Base-by-base conservation (phyloP, 2,329 filamentous ascomycete genomes). In the Colletotrichum cordylinicola region DNA sequence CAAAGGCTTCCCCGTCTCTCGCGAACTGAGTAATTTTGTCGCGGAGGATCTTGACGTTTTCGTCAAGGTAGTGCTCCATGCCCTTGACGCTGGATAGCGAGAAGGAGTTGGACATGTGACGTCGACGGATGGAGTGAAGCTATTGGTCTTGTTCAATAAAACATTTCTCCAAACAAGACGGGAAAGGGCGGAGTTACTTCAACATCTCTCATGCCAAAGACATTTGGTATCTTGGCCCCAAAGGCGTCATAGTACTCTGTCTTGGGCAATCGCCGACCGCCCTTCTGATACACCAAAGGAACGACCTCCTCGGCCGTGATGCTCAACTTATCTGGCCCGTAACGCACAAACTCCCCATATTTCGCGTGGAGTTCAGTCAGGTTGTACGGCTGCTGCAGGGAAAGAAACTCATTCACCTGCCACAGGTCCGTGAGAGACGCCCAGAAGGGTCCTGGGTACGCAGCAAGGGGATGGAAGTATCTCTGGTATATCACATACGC, bases 31-130 rank as follows among this genome's bases (percentile, higher is more conserved):
- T 33, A 21, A 83, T 78, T 65, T 79, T 82, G 2, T 78, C 64
- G 9, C 75, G 78, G 8, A 85, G 73, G 13, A 82, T 79, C 12
- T 64, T 69, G 29, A 84, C 81, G 72, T 84, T 82, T 8, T 52
- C 15, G 31, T 85, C 83, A 2, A 85, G 61, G 43, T 82, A 79
- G 31, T 78, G 72, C 64, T 85, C 83, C 84, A 85, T 85, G 12
- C 81, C 79, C 69, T 84, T 84, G 31, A 85, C 80, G 61, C 74
- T 74, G 6, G 67, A 56, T 5, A 70, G 29, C 2, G 72, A 74
- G 67, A 74, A 74, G 16, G 67, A 70, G 29, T 74, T 68, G 6
- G 66, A 64, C 72, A 74, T 74, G 27, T 65, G 72, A 4, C 72
- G 66, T 15, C 72, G 72, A 4, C 72, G 33, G 1, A 60, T 18